Evolutionary conservation across 345 rosid genomes (phyloP), one percentile per base, ranked within the genome.

Genomic region (Bruguiera sexangula): DNA sequence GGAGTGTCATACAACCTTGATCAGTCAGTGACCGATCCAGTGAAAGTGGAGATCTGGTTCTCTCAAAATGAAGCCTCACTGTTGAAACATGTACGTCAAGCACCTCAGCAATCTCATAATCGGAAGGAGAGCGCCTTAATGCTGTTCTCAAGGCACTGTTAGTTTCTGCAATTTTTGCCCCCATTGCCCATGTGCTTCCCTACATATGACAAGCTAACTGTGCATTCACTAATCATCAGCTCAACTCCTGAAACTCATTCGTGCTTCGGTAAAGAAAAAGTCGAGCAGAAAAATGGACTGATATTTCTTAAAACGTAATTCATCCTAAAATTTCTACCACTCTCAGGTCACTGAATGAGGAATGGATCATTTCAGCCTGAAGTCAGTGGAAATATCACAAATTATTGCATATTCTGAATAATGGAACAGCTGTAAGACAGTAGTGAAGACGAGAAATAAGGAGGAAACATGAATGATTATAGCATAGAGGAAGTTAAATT

Each of bases 121-220:
- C 69, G 59, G 80, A 79, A 0, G 85, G 82, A 68, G 56, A n/a
- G 21, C 86, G 70, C 48, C 69, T 70, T 57, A 77, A 78, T 65
- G 69, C 81, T 68, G 73, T 71, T 0, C 72, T 67, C 71, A 81
- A 65, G 15, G 62, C 74, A 54, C 69, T 72, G 57, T 81, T 82
- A 60, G 84, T 85, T 77, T 81, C 83, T 26, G 84, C 79, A 54
- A 86, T 81, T 82, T 86, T 82, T 29, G 79, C 83, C 54, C 78
- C 67, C 71, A 52, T 60, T 64, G 71, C 81, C 70, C 75, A 67
- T 81, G 81, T 75, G 73, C 81, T 77, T 82, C 84, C 83, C 90
- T 86, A 67, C 82, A 82, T 71, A 79, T 74, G 70, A 71, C 56
- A 77, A 73, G 78, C 89, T 85, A 85, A 81, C 76, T 75, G 77